Evolutionary conservation across 768 basidiomycete species (phyloP).

Genomic region (Tricholoma sp.): DNA sequence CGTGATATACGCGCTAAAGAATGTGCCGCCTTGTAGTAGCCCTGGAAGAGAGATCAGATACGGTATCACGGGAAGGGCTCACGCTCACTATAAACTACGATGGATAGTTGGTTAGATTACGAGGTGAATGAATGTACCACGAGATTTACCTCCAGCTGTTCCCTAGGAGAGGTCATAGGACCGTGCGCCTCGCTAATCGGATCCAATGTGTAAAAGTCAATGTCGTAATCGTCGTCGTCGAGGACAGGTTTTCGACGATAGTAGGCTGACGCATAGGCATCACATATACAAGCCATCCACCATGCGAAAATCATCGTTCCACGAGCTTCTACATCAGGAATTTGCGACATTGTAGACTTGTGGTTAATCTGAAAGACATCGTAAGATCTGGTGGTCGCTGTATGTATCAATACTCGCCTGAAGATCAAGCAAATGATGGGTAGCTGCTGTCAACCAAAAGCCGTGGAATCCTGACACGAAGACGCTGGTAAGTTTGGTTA

Average conservation of each 20-base stretch:
- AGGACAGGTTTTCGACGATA: conserved; percentile 82
- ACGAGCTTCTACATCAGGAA: conserved; percentile 68
- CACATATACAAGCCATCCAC: conserved; percentile 88
- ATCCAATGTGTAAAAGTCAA: conserved; percentile 81
- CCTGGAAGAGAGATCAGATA: conserved; percentile 37
- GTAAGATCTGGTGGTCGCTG: conserved; percentile 7
- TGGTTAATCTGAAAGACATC: conserved; percentile 63
- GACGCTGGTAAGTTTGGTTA: neutral
- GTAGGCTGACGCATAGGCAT: conserved; percentile 80
- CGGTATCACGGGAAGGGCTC: neutral
- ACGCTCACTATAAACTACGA: conserved; percentile 62
- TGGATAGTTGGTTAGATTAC: conserved; percentile 11
- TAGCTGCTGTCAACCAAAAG: conserved; percentile 78
- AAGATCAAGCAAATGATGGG: conserved; percentile 74
- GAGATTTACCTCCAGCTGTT: conserved; percentile 68
- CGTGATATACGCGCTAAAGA: conserved; percentile 81
- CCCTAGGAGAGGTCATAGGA: conserved; percentile 59
- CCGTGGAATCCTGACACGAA: conserved; percentile 64
- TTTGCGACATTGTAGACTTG: conserved; percentile 69
- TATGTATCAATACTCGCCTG: conserved; percentile 40
- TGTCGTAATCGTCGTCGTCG: conserved; percentile 87
- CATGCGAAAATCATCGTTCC: conserved; percentile 89
- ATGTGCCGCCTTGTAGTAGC: conserved; percentile 80
- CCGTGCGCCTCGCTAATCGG: conserved; percentile 42
- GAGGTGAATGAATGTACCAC: conserved; percentile 2